A percentile compares a stretch with the other conserved stretches of the same genome.
Evolutionary conservation across 371 early-diverging fungal genomes (phyloP).

Genomic region (Conidiobolus incongruus): DNA sequence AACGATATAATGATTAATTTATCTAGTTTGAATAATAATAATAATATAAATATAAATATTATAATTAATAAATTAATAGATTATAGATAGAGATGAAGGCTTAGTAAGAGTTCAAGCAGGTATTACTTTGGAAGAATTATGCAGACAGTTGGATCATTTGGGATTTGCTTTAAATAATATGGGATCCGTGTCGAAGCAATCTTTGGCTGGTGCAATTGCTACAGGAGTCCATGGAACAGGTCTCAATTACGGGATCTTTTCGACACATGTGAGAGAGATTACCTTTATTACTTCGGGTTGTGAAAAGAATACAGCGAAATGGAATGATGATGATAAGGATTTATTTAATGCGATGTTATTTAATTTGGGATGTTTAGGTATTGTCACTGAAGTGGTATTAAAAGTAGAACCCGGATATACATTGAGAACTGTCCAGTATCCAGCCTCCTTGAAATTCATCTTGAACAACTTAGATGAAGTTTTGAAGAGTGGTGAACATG

Average conservation of each 20-base stretch:
- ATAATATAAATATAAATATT: conserved; percentile 1
- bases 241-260: conserved; percentile 33
- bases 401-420: conserved; percentile 43
- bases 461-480: conserved; percentile 24
- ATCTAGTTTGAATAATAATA: conserved; percentile 25
- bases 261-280: conserved; percentile 26
- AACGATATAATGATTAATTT: conserved; percentile 40
- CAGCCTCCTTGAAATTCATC: conserved; percentile 26
- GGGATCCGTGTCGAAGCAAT: conserved; percentile 68
- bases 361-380: conserved; percentile 48
- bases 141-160: conserved; percentile 24
- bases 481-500: conserved; percentile 43
- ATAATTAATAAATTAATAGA: background rate
- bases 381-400: conserved; percentile 43
- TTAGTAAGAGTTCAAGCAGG: conserved; percentile 49
- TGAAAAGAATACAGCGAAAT: conserved; percentile 3
- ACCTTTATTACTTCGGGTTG: background rate
- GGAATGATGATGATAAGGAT: conserved; percentile 16
- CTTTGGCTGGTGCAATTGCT: conserved; percentile 48
- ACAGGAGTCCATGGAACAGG: conserved; percentile 74
- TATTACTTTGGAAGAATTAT: conserved; percentile 34
- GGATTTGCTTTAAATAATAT: conserved; percentile 45
- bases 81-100: conserved; percentile 17
- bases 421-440: conserved; percentile 41
- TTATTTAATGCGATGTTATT: conserved; percentile 50